Percentiles rank a stretch among this genome's conserved stretches.
These are phyloP conservation scores for Lotus japonicus DNA, from an alignment of 306 rosid species.

Conservation along the genomic window DNA sequence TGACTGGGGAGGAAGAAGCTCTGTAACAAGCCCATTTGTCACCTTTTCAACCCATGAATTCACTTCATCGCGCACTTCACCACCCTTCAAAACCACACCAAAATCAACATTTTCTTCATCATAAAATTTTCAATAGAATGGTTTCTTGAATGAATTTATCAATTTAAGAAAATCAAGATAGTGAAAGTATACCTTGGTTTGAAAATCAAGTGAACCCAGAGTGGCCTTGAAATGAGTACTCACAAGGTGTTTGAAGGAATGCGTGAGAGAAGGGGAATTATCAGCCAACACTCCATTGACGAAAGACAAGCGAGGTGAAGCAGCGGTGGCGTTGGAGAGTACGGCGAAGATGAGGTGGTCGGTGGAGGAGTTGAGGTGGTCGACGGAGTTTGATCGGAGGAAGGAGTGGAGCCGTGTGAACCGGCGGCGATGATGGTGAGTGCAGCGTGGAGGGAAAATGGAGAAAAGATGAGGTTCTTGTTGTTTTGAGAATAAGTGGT, in stretches of 20 bases:
- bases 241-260: slow-evolving; percentile 50
- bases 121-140: neutral
- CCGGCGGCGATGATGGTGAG: slow-evolving; percentile 56
- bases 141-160: neutral
- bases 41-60: slow-evolving; percentile 55
- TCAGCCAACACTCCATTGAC: slow-evolving; percentile 57
- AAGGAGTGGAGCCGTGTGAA: slow-evolving; percentile 56
- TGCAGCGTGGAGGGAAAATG: slow-evolving; percentile 51
- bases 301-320: slow-evolving; percentile 31
- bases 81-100: slow-evolving; percentile 29
- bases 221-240: slow-evolving; percentile 40
- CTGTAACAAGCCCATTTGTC: slow-evolving; percentile 49
- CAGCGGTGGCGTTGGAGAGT: slow-evolving; percentile 18
- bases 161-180: neutral
- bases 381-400: slow-evolving; percentile 46
- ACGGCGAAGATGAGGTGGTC: slow-evolving; percentile 38
- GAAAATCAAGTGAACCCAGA: slow-evolving; percentile 45
- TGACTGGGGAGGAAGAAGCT: slow-evolving; percentile 48
- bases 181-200: slow-evolving; percentile 33
- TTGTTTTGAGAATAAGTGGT: slow-evolving; percentile 31
- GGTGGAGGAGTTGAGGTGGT: slow-evolving; percentile 43
- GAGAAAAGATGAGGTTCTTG: slow-evolving; percentile 50
- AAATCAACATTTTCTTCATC: neutral
- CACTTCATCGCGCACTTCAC: slow-evolving; percentile 42
- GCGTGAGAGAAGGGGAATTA: slow-evolving; percentile 35